Conservation (phyloP, 495 filamentous ascomycete genomes). For the Daldinia caldariorum region DNA sequence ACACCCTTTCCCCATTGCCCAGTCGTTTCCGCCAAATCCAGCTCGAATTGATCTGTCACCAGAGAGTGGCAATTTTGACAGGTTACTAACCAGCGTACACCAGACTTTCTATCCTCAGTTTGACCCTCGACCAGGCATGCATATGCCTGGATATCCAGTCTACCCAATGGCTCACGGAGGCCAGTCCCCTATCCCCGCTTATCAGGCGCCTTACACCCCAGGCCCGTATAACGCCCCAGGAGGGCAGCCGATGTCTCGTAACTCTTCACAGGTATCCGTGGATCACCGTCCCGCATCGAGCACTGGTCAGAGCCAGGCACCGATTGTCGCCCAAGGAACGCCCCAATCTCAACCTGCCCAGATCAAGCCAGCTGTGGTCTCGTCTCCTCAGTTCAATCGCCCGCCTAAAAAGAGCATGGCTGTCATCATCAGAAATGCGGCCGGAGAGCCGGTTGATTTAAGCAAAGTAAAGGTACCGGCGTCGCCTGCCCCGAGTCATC, state of each 20-base stretch:
- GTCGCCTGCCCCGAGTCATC: constrained; percentile 59
- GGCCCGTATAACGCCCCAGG: constrained; percentile 64
- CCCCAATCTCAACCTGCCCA: constrained; percentile 64
- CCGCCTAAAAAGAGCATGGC: constrained; percentile 70
- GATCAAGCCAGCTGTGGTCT: constrained; percentile 66
- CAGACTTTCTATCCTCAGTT: constrained; percentile 60
- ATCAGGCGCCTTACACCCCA: constrained; percentile 62
- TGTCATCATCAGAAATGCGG: constrained; percentile 81
- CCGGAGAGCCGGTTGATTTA: constrained; percentile 68
- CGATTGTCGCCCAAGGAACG: constrained; percentile 57
- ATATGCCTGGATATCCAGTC: constrained; percentile 54
- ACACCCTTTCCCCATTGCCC: constrained; percentile 47
- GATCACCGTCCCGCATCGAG: constrained; percentile 82
- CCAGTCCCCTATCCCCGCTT: constrained; percentile 56
- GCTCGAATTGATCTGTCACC: constrained; percentile 69
- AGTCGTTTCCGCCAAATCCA: constrained; percentile 45
- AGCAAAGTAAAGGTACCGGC: constrained; percentile 51
- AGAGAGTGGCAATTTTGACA: constrained; percentile 74
- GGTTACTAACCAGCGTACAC: constrained; percentile 71
- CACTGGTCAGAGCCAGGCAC: constrained; percentile 68
- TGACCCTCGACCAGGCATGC: constrained; percentile 47
- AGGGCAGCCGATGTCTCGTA: constrained; percentile 79
- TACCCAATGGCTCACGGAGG: constrained; percentile 61
- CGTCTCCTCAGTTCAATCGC: constrained; percentile 67
- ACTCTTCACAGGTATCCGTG: constrained; percentile 78